Evolutionary conservation across 306 rosid genomes (phyloP).

Genomic region (Senna siamea): DNA sequence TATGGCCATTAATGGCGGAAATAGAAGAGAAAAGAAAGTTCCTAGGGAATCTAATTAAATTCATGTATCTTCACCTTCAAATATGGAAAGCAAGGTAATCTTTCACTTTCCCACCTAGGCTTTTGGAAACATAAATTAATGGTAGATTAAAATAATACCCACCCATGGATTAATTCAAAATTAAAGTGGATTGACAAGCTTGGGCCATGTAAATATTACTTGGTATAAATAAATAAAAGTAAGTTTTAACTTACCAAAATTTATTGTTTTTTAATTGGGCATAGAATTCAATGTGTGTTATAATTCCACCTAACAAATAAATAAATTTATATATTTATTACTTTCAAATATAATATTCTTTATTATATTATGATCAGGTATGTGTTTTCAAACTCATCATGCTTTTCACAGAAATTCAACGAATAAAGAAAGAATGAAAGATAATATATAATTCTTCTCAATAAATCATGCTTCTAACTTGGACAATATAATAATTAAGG

Average conservation of each 20-base stretch:
- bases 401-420: no score
- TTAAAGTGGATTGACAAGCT: slow-evolving; percentile 28
- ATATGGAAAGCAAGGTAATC: slow-evolving; percentile 33
- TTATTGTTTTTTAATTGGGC: not conserved
- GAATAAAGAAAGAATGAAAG: no score
- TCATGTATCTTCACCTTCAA: slow-evolving; percentile 21
- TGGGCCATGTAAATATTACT: slow-evolving; percentile 1
- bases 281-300: not conserved
- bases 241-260: no score
- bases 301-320: not conserved
- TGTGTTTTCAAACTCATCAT: no score
- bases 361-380: no score
- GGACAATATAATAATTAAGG: no score
- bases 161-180: slow-evolving; percentile 3
- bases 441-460: no score
- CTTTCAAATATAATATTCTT: no score
- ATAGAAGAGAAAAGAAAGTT: slow-evolving; percentile 11
- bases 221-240: not conserved
- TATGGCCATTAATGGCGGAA: not conserved
- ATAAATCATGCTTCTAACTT: no score
- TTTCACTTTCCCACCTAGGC: slow-evolving; percentile 32
- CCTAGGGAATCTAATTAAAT: slow-evolving; percentile 23
- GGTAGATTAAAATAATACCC: slow-evolving; percentile 33
- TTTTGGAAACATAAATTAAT: slow-evolving; percentile 34
- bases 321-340: not conserved